phyloP scores from a whole-genome alignment of 1,284 basidiomycete genomes.

The Austroboletus novae-zelandiae region DNA sequence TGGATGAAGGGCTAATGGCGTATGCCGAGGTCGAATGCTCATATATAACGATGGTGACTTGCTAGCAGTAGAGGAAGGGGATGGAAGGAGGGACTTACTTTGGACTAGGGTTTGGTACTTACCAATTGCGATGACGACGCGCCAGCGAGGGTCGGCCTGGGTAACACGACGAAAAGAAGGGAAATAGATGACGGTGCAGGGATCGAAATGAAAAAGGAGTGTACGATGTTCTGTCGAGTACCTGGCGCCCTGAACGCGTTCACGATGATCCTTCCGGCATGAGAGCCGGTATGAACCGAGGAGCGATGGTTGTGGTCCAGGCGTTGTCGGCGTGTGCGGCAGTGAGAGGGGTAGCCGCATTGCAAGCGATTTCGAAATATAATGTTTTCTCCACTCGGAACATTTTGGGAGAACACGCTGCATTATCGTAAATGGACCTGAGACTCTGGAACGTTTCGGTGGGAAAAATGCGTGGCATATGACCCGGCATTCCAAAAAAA shows the following conservation, averaged over 20 bases:
- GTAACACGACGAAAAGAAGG: background rate
- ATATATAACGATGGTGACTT: too few species aligned
- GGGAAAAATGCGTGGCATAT: background rate
- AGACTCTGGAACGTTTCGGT: background rate
- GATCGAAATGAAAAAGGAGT: background rate
- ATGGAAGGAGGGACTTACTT: background rate
- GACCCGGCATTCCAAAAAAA: slow-evolving; percentile 4
- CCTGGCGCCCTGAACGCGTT: background rate
- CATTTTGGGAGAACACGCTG: slow-evolving; percentile 16
- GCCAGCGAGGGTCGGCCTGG: background rate
- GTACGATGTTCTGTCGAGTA: background rate
- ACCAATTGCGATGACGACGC: background rate
- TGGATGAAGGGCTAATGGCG: too few species aligned
- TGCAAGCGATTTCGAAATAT: slow-evolving; percentile 15
- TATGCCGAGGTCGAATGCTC: too few species aligned
- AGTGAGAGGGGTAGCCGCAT: slow-evolving; percentile 9
- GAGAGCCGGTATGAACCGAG: background rate
- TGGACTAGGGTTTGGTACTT: background rate
- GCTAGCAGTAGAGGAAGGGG: background rate
- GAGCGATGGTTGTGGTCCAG: background rate
- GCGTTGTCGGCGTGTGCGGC: background rate
- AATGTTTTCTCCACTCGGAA: background rate
- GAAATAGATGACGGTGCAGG: background rate
- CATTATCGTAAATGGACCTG: slow-evolving; percentile 1
- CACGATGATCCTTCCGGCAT: slow-evolving; percentile 29